Percentiles rank a stretch among this genome's conserved stretches.
phyloP scores from a whole-genome alignment of 306 rosid species.

The Lathyrus aphaca region DNA sequence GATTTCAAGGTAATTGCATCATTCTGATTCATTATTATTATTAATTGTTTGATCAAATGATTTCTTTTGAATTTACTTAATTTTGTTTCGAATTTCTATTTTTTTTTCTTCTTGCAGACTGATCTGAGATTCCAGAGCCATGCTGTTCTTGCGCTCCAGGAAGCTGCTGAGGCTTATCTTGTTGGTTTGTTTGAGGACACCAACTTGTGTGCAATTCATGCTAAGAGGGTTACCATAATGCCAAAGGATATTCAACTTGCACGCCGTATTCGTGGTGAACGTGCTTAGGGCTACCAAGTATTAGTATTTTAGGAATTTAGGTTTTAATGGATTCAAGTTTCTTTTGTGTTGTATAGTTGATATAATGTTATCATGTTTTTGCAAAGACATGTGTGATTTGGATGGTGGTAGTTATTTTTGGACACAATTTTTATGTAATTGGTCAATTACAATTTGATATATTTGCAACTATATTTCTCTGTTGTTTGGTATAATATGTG shows the following conservation, averaged over 20 bases:
- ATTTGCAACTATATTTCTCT: no score
- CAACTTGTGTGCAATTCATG: constrained; percentile 74
- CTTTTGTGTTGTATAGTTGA: constrained; percentile 23
- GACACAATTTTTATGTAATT: no score
- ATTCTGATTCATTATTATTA: no score
- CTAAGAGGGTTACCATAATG: constrained; percentile 84
- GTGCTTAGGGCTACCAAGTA: constrained; percentile 47
- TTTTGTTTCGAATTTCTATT: no score
- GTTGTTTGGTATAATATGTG: no score
- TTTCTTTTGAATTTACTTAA: not conserved
- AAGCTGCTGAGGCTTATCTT: constrained; percentile 71
- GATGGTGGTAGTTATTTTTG: no score
- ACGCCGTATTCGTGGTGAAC: constrained; percentile 70
- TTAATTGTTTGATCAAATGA: not conserved
- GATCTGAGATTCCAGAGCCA: constrained; percentile 84
- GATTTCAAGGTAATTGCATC: constrained; percentile 37
- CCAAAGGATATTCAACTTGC: constrained; percentile 81
- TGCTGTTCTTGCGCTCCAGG: constrained; percentile 78
- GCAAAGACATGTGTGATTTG: no score
- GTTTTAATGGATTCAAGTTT: not conserved
- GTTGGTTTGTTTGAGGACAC: constrained; percentile 83
- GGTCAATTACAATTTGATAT: no score
- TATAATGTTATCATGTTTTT: no score
- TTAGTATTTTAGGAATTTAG: not conserved
- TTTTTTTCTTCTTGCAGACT: constrained; percentile 47